Conservation (phyloP, 345 rosid genomes). For the Viola odorata region DNA sequence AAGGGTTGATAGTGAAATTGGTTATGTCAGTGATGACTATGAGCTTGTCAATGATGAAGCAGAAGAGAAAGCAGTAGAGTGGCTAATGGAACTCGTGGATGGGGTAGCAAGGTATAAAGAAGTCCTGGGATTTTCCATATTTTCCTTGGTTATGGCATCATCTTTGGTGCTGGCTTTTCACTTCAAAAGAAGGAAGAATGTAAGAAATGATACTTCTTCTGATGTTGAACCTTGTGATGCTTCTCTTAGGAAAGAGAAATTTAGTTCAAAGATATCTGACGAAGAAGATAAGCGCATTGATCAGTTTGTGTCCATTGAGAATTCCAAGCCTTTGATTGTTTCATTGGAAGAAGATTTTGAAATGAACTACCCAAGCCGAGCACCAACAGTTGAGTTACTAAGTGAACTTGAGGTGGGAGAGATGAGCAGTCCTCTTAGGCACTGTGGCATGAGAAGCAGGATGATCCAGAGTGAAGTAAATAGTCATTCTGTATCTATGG, state of each 20-base stretch:
- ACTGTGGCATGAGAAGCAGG: slow-evolving; percentile 12
- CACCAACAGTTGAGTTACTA: slow-evolving; percentile 41
- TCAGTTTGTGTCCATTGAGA: slow-evolving; percentile 1
- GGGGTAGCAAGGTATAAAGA: slow-evolving; percentile 7
- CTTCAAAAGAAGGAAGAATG: slow-evolving; percentile 13
- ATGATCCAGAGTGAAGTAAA: slow-evolving; percentile 23
- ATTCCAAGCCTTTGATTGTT: slow-evolving; percentile 7
- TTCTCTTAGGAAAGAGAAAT: background rate
- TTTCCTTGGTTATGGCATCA: slow-evolving; percentile 16
- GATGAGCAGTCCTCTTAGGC: slow-evolving; percentile 26
- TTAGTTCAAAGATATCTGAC: background rate
- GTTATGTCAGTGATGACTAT: background rate
- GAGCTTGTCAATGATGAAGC: slow-evolving; percentile 11
- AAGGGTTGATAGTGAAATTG: slow-evolving; percentile 3
- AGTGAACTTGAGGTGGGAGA: slow-evolving; percentile 40
- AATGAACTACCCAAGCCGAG: slow-evolving; percentile 19
- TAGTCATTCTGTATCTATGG: slow-evolving; percentile 20
- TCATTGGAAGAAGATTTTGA: slow-evolving; percentile 11
- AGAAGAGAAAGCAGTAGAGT: slow-evolving; percentile 4
- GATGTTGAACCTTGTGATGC: slow-evolving; percentile 3
- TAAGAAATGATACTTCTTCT: background rate
- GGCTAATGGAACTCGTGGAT: slow-evolving; percentile 11
- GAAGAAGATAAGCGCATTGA: slow-evolving; percentile 7
- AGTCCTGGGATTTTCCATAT: slow-evolving; percentile 4
- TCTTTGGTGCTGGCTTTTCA: slow-evolving; percentile 9